A percentile compares a stretch with the other conserved stretches of the same genome.
phyloP scores from a whole-genome alignment of 2,329 filamentous ascomycete species.

The Calycina marina region DNA sequence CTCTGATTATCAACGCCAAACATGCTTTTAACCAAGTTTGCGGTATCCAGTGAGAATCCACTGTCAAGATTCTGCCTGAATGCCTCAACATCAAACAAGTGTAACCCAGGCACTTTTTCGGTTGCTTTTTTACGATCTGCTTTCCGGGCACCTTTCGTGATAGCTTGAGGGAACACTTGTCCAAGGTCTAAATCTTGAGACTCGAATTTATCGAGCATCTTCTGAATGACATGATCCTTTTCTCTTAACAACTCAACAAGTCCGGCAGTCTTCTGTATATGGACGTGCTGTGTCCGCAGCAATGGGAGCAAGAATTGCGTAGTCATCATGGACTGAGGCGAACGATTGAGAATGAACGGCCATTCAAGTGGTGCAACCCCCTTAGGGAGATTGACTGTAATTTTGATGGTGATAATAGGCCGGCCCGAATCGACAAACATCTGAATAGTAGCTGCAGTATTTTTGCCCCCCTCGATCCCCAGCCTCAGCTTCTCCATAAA shows the following conservation, averaged over 20 bases:
- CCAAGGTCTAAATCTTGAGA: conserved; percentile 33
- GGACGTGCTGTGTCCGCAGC: conserved; percentile 28
- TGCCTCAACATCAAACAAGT: conserved; percentile 26
- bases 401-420: conserved; percentile 26
- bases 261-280: conserved; percentile 27
- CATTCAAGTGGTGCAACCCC: conserved; percentile 50
- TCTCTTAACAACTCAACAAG: conserved; percentile 31
- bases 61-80: conserved; percentile 11
- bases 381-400: conserved; percentile 45
- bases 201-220: conserved; percentile 38
- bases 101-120: conserved; percentile 30
- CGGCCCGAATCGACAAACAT: conserved; percentile 27
- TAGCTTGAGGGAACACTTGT: conserved; percentile 32
- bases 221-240: conserved; percentile 40
- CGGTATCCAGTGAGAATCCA: conserved; percentile 6
- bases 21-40: conserved; percentile 11
- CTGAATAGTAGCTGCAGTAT: conserved; percentile 29
- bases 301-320: conserved; percentile 33
- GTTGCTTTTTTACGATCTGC: conserved; percentile 23
- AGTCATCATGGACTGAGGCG: conserved; percentile 25
- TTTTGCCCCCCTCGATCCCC: conserved; percentile 30
- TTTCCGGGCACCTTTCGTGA: conserved; percentile 24
- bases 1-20: conserved; percentile 7
- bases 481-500: conserved; percentile 49
- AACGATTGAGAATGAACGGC: conserved; percentile 39